phyloP scores from a whole-genome alignment of 106 monocot species.

The Alisma plantagoaquatica region DNA sequence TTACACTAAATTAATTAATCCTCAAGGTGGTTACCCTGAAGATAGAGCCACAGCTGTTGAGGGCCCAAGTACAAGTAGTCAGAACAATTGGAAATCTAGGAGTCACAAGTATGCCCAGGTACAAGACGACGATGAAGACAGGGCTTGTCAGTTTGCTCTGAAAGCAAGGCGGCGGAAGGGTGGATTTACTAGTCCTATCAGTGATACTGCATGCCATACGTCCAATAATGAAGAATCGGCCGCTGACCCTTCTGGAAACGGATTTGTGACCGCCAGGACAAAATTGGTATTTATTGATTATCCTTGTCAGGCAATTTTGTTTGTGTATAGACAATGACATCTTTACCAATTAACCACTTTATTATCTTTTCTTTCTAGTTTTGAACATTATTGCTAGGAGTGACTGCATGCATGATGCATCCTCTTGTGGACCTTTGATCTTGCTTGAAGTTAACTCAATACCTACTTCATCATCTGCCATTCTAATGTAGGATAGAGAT shows the following conservation, averaged over 20 bases:
- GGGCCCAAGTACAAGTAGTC: slow-evolving; percentile 11
- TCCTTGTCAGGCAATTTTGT: too few relatives aligned
- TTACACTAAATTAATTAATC: slow-evolving; percentile 24
- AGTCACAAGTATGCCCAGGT: slow-evolving; percentile 2
- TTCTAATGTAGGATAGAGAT: too few relatives aligned
- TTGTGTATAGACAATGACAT: not conserved
- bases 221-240: slow-evolving; percentile 52
- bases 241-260: slow-evolving; percentile 25
- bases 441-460: not conserved
- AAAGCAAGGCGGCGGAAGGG: slow-evolving; percentile 52
- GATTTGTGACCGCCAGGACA: slow-evolving; percentile 78
- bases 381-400: too few relatives aligned
- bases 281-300: slow-evolving; percentile 74
- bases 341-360: not conserved
- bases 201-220: slow-evolving; percentile 36
- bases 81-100: slow-evolving; percentile 7
- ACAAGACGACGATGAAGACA: slow-evolving; percentile 45
- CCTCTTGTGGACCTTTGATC: not conserved
- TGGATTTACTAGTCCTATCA: slow-evolving; percentile 86
- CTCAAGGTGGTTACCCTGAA: slow-evolving; percentile 8
- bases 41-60: slow-evolving; percentile 34
- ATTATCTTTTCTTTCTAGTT: too few relatives aligned
- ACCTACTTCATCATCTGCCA: too few relatives aligned
- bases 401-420: not conserved
- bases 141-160: slow-evolving; percentile 8